phyloP scores from a whole-genome alignment of 2,329 filamentous ascomycete species.

The Alternaria infectoria region DNA sequence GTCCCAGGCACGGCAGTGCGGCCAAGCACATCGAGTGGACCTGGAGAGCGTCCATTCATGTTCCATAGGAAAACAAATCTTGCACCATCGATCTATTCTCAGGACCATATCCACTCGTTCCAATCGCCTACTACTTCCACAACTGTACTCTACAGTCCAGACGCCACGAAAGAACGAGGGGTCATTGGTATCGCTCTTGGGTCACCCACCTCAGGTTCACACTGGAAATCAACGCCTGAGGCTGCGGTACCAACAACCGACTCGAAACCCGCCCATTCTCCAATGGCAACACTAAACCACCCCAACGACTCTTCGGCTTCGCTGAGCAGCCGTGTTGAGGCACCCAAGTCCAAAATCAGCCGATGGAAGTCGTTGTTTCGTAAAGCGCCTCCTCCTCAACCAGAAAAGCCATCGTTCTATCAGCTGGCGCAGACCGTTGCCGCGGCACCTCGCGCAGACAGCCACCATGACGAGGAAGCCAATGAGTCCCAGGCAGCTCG shows the following conservation, averaged over 20 bases:
- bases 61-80: constrained; percentile 47
- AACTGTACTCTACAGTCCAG: constrained; percentile 39
- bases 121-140: constrained; percentile 38
- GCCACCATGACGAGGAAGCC: constrained; percentile 39
- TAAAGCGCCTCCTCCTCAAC: constrained; percentile 33
- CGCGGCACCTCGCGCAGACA: constrained; percentile 35
- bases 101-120: constrained; percentile 33
- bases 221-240: constrained; percentile 36
- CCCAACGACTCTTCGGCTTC: constrained; percentile 13
- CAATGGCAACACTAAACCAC: constrained; percentile 17
- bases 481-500: constrained; percentile 21
- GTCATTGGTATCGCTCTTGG: constrained; percentile 50
- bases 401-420: constrained; percentile 43
- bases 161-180: constrained; percentile 36
- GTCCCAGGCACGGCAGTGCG: constrained; percentile 40
- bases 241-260: constrained; percentile 13
- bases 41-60: constrained; percentile 40
- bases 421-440: constrained; percentile 38
- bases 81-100: constrained; percentile 30
- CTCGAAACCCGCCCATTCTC: constrained; percentile 4
- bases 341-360: constrained; percentile 45
- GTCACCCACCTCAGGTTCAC: constrained; percentile 43
- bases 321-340: constrained; percentile 16
- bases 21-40: constrained; percentile 44
- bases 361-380: constrained; percentile 50